Evolutionary conservation across 2,329 filamentous ascomycete genomes (phyloP).

Genomic region (Corniculantispora saksenae): DNA sequence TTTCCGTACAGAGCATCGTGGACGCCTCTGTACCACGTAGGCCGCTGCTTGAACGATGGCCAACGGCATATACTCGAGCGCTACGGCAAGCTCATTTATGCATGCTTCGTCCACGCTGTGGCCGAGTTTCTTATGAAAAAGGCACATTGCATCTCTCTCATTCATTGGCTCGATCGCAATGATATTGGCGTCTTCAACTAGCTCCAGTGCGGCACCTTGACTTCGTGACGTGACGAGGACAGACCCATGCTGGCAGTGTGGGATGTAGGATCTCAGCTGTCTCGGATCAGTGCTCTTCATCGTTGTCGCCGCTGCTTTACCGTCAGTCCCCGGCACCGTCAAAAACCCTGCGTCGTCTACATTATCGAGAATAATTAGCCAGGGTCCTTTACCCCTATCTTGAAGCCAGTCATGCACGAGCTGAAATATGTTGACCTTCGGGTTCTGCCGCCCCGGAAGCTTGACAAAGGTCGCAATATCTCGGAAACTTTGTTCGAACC

Average conservation of each 20-base stretch:
- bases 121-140: slow-evolving; percentile 23
- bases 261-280: slow-evolving; percentile 21
- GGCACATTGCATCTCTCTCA: slow-evolving; percentile 14
- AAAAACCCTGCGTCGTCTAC: slow-evolving; percentile 20
- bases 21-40: too few species aligned
- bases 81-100: too few species aligned
- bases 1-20: slow-evolving; percentile 25
- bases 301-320: not conserved
- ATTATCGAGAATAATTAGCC: slow-evolving; percentile 28
- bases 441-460: slow-evolving; percentile 32
- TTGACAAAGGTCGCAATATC: slow-evolving; percentile 35
- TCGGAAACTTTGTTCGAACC: slow-evolving; percentile 36
- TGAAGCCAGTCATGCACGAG: slow-evolving; percentile 33
- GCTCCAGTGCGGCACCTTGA: slow-evolving; percentile 21
- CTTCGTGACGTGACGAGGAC: slow-evolving; percentile 22
- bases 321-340: not conserved
- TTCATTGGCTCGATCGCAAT: slow-evolving; percentile 22
- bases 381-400: slow-evolving; percentile 24
- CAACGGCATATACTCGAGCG: too few species aligned
- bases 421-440: slow-evolving; percentile 33
- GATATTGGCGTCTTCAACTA: slow-evolving; percentile 20
- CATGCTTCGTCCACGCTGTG: slow-evolving; percentile 32
- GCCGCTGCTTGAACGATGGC: too few species aligned
- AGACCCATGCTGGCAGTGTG: slow-evolving; percentile 18
- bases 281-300: not conserved